Percentiles rank a stretch among this genome's conserved stretches.
Evolutionary conservation across 805 yeast genomes (phyloP).

Genomic region (Kazachstania kunashirensis): DNA sequence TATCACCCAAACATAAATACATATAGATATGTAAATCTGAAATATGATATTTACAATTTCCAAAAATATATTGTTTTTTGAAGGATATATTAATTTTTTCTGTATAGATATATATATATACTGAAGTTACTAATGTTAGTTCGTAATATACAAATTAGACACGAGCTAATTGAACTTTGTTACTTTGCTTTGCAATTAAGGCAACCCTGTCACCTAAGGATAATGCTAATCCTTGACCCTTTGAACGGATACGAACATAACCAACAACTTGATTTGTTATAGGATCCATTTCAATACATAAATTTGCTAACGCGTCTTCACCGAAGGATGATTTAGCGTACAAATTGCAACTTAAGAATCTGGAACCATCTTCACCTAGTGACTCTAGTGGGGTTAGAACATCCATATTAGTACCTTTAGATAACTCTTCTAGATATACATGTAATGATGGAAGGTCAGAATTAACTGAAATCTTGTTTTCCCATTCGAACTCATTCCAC

Average conservation of each 20-base stretch:
- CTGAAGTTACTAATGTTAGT: too few species aligned
- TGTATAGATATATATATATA: too few species aligned
- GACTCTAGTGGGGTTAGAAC: slow-evolving; percentile 87
- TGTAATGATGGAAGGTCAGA: slow-evolving; percentile 57
- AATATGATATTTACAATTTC: background rate
- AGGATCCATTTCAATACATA: slow-evolving; percentile 77
- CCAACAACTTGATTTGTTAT: slow-evolving; percentile 70
- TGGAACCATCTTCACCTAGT: slow-evolving; percentile 70
- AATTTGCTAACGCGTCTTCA: slow-evolving; percentile 92
- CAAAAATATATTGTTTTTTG: background rate
- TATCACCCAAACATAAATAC: too few species aligned
- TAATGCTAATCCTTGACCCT: slow-evolving; percentile 95
- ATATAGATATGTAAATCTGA: slow-evolving; percentile 1
- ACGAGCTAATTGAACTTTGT: slow-evolving; percentile 29
- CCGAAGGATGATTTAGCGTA: slow-evolving; percentile 91
- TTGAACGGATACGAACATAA: slow-evolving; percentile 90
- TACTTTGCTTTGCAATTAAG: slow-evolving; percentile 55
- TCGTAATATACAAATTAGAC: slow-evolving; percentile 15
- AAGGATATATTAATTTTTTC: too few species aligned
- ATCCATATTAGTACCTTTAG: slow-evolving; percentile 80
- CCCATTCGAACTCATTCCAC: slow-evolving; percentile 99
- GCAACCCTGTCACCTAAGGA: slow-evolving; percentile 93
- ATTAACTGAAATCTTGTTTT: slow-evolving; percentile 86
- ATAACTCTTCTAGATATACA: slow-evolving; percentile 64
- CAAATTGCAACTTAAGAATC: slow-evolving; percentile 84